Conservation (phyloP, 208 protist species). For the Crithidia brevicula region DNA sequence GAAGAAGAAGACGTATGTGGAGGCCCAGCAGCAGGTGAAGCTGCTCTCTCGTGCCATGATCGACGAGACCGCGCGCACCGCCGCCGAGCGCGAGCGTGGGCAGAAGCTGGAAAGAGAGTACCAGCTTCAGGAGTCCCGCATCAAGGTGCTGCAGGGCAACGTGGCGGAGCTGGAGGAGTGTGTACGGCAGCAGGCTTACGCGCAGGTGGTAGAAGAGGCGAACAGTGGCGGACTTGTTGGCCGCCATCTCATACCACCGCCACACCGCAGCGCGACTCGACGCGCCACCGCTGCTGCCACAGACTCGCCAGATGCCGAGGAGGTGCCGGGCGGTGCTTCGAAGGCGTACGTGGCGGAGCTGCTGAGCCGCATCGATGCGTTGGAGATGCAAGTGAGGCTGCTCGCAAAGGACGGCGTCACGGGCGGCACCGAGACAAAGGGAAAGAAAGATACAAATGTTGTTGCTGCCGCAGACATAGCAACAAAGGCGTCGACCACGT, state of each 20-base stretch:
- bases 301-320: background rate
- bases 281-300: background rate
- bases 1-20: constrained; percentile 52
- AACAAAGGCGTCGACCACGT: background rate
- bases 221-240: background rate
- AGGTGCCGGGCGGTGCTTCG: background rate
- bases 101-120: constrained; percentile 58
- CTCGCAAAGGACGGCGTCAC: background rate
- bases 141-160: constrained; percentile 70
- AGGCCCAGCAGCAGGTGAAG: constrained; percentile 66
- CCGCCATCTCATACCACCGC: background rate
- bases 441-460: too few relatives aligned
- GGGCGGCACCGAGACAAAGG: background rate
- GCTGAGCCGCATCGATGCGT: constrained; percentile 39
- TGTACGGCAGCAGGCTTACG: constrained; percentile 40
- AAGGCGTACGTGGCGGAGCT: constrained; percentile 37
- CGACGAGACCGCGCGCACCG: constrained; percentile 69
- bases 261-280: background rate
- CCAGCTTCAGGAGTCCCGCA: constrained; percentile 61
- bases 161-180: constrained; percentile 65
- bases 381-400: constrained; percentile 32
- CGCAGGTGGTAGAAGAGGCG: constrained; percentile 15
- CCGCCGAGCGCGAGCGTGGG: constrained; percentile 43
- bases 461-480: background rate
- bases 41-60: constrained; percentile 75